Evolutionary conservation across 202 grass and related monocot species (phyloP).

Genomic region (Schoenoplectus triqueter): DNA sequence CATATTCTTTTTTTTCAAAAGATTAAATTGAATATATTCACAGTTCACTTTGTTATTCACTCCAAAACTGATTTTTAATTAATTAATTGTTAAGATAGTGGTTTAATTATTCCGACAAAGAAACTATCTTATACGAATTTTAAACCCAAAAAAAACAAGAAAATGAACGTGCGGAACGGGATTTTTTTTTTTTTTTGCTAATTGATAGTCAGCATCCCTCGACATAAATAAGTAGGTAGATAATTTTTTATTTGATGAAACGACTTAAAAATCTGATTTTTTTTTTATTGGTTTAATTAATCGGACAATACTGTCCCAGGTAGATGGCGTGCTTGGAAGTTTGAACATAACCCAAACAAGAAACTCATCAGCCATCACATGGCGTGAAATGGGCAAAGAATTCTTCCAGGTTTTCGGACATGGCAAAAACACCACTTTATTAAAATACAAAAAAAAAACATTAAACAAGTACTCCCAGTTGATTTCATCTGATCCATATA

Average conservation of each 20-base stretch:
- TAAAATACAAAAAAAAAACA: neutral
- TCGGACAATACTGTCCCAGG: neutral
- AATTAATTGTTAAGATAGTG: too few species aligned
- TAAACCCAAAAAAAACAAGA: too few species aligned
- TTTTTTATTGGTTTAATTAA: neutral
- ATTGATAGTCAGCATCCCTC: neutral
- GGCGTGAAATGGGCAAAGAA: conserved; percentile 31
- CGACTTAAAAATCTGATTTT: neutral
- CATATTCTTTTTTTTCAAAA: too few species aligned
- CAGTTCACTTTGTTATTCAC: neutral
- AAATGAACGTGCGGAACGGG: too few species aligned
- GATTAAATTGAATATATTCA: neutral
- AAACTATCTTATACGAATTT: too few species aligned
- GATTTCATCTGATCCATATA: neutral
- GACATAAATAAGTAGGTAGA: neutral
- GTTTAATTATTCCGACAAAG: too few species aligned
- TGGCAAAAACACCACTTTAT: neutral
- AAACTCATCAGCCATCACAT: conserved; percentile 20
- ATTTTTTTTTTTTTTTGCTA: neutral
- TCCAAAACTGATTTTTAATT: too few species aligned
- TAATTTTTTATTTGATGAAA: neutral
- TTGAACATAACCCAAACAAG: conserved; percentile 27
- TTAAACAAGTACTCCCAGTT: neutral
- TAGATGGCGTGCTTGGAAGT: conserved; percentile 22
- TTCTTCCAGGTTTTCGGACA: conserved; percentile 31